phyloP scores from a whole-genome alignment of 768 basidiomycete genomes.

The Boletus tomentosulus region DNA sequence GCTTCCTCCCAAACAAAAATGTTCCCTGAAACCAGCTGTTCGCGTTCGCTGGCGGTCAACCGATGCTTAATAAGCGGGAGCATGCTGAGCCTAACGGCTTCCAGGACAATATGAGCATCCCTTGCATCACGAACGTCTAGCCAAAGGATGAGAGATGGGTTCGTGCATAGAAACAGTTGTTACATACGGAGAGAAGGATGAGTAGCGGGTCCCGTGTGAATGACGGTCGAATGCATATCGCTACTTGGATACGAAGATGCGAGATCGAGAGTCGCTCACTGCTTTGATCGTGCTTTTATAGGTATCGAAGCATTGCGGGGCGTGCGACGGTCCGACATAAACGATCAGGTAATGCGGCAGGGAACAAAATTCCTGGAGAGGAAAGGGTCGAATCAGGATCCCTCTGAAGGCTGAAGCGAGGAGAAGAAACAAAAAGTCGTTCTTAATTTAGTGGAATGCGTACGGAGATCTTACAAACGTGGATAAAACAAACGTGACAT shows the following conservation, averaged over 20 bases:
- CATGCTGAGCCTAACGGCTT: slow-evolving; percentile 68
- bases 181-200: slow-evolving; percentile 31
- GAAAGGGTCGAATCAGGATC: slow-evolving; percentile 20
- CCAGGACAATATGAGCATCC: slow-evolving; percentile 72
- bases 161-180: neutral
- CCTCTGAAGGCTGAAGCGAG: slow-evolving; percentile 14
- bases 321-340: slow-evolving; percentile 16
- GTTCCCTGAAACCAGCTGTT: slow-evolving; percentile 66
- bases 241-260: neutral
- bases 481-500: slow-evolving; percentile 30
- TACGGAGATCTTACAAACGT: slow-evolving; percentile 22
- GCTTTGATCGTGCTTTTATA: slow-evolving; percentile 23
- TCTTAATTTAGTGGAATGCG: slow-evolving; percentile 19
- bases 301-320: slow-evolving; percentile 7
- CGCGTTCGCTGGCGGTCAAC: slow-evolving; percentile 64
- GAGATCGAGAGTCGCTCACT: slow-evolving; percentile 1
- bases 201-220: slow-evolving; percentile 25
- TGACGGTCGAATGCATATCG: slow-evolving; percentile 14
- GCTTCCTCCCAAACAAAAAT: slow-evolving; percentile 87
- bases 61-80: slow-evolving; percentile 70
- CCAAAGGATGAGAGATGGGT: neutral
- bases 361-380: slow-evolving; percentile 11
- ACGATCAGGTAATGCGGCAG: slow-evolving; percentile 15
- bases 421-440: slow-evolving; percentile 15
- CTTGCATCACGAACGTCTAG: slow-evolving; percentile 75